phyloP scores from a whole-genome alignment of 345 rosid species.

The Isatis tinctoria region DNA sequence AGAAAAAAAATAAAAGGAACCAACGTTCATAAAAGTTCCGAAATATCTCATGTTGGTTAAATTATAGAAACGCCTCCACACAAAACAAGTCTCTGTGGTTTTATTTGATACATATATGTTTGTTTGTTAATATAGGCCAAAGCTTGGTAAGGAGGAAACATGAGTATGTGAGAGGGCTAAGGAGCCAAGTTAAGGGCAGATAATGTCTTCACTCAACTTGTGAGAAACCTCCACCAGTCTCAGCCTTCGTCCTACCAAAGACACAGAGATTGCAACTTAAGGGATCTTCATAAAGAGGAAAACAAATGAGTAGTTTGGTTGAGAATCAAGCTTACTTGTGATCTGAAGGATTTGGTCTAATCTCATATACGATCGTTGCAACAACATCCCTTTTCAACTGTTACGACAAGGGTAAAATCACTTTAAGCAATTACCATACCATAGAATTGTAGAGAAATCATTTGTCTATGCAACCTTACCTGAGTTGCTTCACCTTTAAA shows the following conservation, averaged over 20 bases:
- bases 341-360: slow-evolving; percentile 93
- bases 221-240: slow-evolving; percentile 55
- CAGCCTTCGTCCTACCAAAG: slow-evolving; percentile 58
- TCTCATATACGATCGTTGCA: slow-evolving; percentile 86
- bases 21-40: not conserved
- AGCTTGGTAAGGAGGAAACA: slow-evolving; percentile 1
- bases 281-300: not conserved
- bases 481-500: slow-evolving; percentile 98
- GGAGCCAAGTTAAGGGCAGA: not conserved
- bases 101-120: slow-evolving; percentile 6
- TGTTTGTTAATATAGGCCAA: not conserved
- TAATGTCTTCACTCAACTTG: slow-evolving; percentile 55
- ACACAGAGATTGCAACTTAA: slow-evolving; percentile 14
- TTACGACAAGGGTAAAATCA: slow-evolving; percentile 8
- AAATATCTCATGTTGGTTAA: not conserved
- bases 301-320: not conserved
- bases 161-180: not conserved
- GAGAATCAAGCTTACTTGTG: slow-evolving; percentile 74
- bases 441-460: not conserved
- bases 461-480: slow-evolving; percentile 39
- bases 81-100: not conserved
- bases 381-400: slow-evolving; percentile 94
- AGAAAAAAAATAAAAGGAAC: no score
- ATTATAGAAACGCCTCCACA: no score
- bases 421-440: not conserved